Evolutionary conservation across 73 alveolate genomes (phyloP).

Genomic region (Symbiodinium pilosum): DNA sequence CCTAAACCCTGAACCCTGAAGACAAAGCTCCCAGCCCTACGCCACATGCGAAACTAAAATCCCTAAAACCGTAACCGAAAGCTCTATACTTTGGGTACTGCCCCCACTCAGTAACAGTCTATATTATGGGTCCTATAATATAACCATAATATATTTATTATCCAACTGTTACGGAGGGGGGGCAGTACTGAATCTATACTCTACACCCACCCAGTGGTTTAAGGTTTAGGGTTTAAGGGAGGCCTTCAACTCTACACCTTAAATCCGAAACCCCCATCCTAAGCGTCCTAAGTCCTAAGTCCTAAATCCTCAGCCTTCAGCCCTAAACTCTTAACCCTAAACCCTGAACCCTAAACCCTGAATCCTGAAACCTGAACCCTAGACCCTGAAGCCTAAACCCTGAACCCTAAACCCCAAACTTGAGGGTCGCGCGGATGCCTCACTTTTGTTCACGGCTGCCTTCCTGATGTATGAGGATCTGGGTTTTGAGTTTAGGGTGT

Average conservation of each 20-base stretch:
- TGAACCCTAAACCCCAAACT: neutral
- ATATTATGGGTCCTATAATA: no score
- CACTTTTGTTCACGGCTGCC: conserved; percentile 1
- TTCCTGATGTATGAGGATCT: neutral
- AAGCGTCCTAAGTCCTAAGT: neutral
- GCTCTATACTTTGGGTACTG: no score
- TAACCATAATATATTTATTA: no score
- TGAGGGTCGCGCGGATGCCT: neutral
- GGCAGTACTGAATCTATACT: no score
- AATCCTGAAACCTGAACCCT: neutral
- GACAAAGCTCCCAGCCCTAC: no score
- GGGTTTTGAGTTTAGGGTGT: neutral
- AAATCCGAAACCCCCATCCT: neutral
- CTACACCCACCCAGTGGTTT: no score
- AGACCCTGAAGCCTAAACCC: neutral
- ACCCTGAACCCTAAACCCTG: neutral
- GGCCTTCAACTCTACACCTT: neutral
- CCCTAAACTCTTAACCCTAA: neutral
- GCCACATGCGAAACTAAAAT: no score
- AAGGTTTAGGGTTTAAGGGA: no score
- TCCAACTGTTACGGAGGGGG: no score
- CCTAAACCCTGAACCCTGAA: neutral
- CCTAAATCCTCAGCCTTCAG: neutral
- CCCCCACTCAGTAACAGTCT: no score
- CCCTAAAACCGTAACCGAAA: no score